Evolutionary conservation across 495 filamentous ascomycete species (phyloP).

Genomic region (Lepidopterella palustris): DNA sequence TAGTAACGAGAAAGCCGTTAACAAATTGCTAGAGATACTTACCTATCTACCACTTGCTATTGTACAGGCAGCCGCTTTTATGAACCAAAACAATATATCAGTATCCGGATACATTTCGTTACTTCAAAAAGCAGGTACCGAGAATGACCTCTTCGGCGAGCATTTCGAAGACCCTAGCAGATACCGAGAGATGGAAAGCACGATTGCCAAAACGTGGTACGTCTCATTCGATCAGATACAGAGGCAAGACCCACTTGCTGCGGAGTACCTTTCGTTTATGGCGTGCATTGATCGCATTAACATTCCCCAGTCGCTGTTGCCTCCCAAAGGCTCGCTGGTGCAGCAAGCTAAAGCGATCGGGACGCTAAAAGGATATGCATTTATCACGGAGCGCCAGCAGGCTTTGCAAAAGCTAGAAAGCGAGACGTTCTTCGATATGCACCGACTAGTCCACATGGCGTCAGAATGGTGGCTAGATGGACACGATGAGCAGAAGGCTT

Average conservation of each 20-base stretch:
- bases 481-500: too few species aligned
- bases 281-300: too few species aligned
- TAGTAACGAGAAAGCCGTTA: conserved; percentile 7
- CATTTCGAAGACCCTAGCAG: conserved; percentile 23
- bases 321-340: background rate
- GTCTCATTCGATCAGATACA: conserved; percentile 15
- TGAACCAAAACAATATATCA: too few species aligned
- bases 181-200: conserved; percentile 9
- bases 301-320: conserved; percentile 11
- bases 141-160: conserved; percentile 9
- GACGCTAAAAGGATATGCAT: conserved; percentile 6
- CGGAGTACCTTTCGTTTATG: conserved; percentile 16
- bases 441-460: too few species aligned
- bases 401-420: background rate
- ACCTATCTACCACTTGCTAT: conserved; percentile 30
- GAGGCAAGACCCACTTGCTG: conserved; percentile 9
- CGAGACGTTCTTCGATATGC: conserved; percentile 3
- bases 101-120: conserved; percentile 17
- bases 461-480: too few species aligned
- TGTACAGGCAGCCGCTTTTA: too few species aligned
- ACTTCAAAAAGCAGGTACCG: conserved; percentile 1
- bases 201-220: conserved; percentile 13
- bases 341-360: conserved; percentile 5
- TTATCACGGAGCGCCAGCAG: conserved; percentile 13
- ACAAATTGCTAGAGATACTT: conserved; percentile 14